Evolutionary conservation across 208 protist species (phyloP).

Genomic region (Trichomonas vaginalis): DNA sequence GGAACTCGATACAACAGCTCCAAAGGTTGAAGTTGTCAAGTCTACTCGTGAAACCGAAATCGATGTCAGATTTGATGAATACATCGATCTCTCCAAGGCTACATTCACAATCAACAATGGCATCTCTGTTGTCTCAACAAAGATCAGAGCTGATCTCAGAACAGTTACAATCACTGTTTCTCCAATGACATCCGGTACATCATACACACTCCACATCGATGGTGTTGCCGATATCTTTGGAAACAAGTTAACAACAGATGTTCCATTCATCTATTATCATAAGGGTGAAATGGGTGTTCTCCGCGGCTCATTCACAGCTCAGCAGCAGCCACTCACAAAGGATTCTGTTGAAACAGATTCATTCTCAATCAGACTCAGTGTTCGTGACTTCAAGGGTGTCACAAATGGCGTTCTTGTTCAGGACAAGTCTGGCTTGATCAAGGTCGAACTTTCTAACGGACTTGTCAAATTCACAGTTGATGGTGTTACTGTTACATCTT

Average conservation of each 20-base stretch:
- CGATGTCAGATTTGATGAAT: background rate
- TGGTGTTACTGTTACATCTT: background rate
- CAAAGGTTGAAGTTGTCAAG: background rate
- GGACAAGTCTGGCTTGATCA: background rate
- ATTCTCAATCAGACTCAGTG: background rate
- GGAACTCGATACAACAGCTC: background rate
- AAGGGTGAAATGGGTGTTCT: background rate
- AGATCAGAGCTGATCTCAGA: background rate
- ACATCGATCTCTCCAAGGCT: background rate
- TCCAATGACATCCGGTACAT: background rate
- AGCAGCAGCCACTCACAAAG: background rate
- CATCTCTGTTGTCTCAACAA: background rate
- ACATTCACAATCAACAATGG: background rate
- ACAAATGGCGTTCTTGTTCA: background rate
- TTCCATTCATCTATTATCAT: background rate
- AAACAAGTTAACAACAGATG: background rate
- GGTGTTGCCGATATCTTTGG: background rate
- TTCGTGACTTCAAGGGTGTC: background rate
- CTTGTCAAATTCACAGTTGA: background rate
- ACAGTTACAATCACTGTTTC: background rate
- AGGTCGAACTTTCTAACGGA: background rate
- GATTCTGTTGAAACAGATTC: background rate
- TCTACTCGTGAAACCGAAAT: background rate
- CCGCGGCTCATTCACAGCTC: background rate
- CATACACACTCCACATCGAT: background rate